Conservation (phyloP, 2,329 filamentous ascomycete genomes). For the Capronia americana region DNA sequence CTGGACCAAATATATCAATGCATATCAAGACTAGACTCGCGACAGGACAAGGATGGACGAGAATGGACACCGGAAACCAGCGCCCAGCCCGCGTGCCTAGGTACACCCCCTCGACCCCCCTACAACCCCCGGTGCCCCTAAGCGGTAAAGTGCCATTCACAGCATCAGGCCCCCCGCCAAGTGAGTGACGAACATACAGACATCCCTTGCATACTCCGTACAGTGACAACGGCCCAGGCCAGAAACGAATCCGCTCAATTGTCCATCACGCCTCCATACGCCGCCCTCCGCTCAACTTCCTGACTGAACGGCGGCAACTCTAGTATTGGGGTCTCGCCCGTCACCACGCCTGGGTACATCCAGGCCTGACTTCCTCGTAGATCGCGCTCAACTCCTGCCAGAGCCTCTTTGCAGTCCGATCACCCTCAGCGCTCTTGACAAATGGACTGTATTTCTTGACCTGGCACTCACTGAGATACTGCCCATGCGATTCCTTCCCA, state of each 20-base stretch:
- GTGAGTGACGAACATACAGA: neutral
- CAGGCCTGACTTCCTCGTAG: constrained; percentile 28
- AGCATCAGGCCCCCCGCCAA: neutral
- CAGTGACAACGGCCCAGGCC: too few relatives aligned
- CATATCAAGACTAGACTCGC: neutral
- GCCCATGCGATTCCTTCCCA: constrained; percentile 54
- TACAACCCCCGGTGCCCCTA: neutral
- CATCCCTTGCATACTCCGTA: too few relatives aligned
- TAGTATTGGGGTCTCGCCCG: too few relatives aligned
- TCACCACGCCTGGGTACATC: constrained; percentile 30
- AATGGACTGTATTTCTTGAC: constrained; percentile 36
- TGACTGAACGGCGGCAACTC: too few relatives aligned
- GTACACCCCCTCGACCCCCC: neutral
- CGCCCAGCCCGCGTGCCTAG: neutral
- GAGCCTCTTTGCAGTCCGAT: constrained; percentile 24
- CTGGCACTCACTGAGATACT: constrained; percentile 52
- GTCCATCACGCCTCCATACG: neutral
- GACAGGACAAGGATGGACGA: neutral
- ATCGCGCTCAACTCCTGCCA: constrained; percentile 28
- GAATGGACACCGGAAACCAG: neutral
- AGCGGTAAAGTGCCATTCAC: neutral
- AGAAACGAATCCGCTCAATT: neutral
- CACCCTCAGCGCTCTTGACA: constrained; percentile 32
- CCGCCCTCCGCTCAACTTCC: neutral
- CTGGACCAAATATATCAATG: neutral